Conservation (phyloP, 1,284 basidiomycete species). For the Sanghuangporus sanghuang region DNA sequence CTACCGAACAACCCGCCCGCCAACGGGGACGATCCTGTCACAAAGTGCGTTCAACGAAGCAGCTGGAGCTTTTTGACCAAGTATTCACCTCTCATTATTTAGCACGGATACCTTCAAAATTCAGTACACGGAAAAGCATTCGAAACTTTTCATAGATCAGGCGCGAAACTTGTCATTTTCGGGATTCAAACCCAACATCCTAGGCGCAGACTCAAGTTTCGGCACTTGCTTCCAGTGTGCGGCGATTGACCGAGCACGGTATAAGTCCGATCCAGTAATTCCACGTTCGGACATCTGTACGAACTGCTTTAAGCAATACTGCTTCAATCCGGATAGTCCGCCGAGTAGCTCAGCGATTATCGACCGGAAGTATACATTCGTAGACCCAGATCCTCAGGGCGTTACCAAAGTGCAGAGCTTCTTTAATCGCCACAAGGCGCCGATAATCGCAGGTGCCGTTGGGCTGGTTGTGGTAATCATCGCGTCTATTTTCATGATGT, state of each 20-base stretch:
- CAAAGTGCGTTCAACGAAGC: conserved; percentile 42
- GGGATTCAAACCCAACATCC: conserved; percentile 50
- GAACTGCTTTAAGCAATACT: conserved; percentile 49
- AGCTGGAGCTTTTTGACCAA: not conserved
- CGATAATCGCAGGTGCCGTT: conserved; percentile 38
- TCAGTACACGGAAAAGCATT: conserved; percentile 42
- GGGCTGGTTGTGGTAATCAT: conserved; percentile 35
- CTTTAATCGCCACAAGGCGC: conserved; percentile 35
- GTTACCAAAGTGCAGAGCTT: conserved; percentile 34
- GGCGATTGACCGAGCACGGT: conserved; percentile 48
- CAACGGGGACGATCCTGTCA: conserved; percentile 48
- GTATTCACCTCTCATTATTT: not conserved
- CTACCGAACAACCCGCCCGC: conserved; percentile 63
- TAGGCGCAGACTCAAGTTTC: conserved; percentile 43
- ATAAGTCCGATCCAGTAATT: conserved; percentile 30
- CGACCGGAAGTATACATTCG: conserved; percentile 39
- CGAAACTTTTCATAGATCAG: conserved; percentile 48
- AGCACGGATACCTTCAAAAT: conserved; percentile 49
- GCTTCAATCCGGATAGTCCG: conserved; percentile 44
- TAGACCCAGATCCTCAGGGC: conserved; percentile 47
- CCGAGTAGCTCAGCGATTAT: conserved; percentile 38
- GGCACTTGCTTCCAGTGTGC: conserved; percentile 53
- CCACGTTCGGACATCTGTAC: conserved; percentile 41
- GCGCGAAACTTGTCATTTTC: conserved; percentile 44
- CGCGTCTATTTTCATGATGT: conserved; percentile 35